Percentiles rank a stretch among this genome's conserved stretches.
phyloP scores from a whole-genome alignment of 441 rosid species.

The Rhodomyrtus psidioides region DNA sequence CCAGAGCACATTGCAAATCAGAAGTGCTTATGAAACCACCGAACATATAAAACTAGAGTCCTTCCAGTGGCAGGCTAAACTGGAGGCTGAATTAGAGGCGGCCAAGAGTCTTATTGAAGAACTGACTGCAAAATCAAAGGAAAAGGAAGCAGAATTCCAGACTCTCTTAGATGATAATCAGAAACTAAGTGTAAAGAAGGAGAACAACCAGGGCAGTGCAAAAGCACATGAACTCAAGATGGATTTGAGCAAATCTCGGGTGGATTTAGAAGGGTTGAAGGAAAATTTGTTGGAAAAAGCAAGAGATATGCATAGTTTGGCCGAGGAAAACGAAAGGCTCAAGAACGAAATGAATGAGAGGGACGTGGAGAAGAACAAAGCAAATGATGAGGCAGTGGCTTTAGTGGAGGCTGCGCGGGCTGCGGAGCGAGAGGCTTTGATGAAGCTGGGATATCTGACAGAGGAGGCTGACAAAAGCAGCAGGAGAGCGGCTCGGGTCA shows the following conservation, averaged over 20 bases:
- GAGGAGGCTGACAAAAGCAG: constrained; percentile 76
- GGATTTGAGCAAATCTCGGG: constrained; percentile 49
- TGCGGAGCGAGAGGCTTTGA: constrained; percentile 55
- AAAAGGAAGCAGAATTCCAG: constrained; percentile 46
- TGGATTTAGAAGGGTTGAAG: constrained; percentile 44
- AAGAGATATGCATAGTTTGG: constrained; percentile 31
- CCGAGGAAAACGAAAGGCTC: constrained; percentile 48
- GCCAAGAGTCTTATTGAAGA: constrained; percentile 33
- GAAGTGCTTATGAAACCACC: constrained; percentile 71
- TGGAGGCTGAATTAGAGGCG: constrained; percentile 36
- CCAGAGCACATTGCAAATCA: constrained; percentile 73
- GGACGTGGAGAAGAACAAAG: constrained; percentile 40
- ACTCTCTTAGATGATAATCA: constrained; percentile 28
- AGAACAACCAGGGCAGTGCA: constrained; percentile 19
- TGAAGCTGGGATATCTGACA: constrained; percentile 40
- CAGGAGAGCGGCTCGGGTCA: constrained; percentile 49
- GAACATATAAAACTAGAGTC: constrained; percentile 44
- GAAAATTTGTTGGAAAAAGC: constrained; percentile 44
- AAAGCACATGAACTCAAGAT: constrained; percentile 28
- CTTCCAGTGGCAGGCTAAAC: constrained; percentile 31
- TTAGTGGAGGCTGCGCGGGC: constrained; percentile 37
- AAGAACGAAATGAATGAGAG: constrained; percentile 37
- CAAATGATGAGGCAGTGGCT: constrained; percentile 24
- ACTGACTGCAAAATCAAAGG: constrained; percentile 33
- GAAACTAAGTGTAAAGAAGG: constrained; percentile 25